phyloP scores from a whole-genome alignment of 1,284 basidiomycete species.

The Athelia sp. region DNA sequence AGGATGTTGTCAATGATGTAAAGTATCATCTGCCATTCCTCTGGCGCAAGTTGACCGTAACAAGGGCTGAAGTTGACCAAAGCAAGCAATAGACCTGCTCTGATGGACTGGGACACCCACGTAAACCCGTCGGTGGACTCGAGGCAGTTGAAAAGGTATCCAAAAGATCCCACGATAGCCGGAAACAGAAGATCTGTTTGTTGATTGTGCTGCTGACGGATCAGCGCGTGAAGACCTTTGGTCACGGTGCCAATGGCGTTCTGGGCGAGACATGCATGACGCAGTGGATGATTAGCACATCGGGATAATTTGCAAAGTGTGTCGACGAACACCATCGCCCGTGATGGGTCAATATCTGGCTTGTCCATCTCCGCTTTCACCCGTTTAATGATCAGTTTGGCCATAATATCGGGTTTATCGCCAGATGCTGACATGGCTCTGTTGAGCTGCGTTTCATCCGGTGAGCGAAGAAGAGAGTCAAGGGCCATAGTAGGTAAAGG shows the following conservation, averaged over 20 bases:
- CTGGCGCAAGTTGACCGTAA: conserved; percentile 19
- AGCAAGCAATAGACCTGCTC: conserved; percentile 28
- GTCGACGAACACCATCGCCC: conserved; percentile 22
- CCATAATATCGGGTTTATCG: conserved; percentile 21
- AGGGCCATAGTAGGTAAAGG: conserved; percentile 25
- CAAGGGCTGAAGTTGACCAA: conserved; percentile 24
- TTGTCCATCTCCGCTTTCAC: conserved; percentile 18
- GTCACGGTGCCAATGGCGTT: conserved; percentile 26
- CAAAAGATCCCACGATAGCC: conserved; percentile 25
- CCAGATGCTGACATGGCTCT: conserved; percentile 22
- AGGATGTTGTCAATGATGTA: conserved; percentile 23
- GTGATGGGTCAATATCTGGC: conserved; percentile 12
- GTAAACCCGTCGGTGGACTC: conserved; percentile 33
- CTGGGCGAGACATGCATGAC: conserved; percentile 25
- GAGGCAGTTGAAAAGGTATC: conserved; percentile 28
- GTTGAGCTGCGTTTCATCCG: conserved; percentile 17
- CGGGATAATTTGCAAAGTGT: conserved; percentile 27
- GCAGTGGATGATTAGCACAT: conserved; percentile 21
- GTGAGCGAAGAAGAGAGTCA: conserved; percentile 23
- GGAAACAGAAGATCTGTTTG: conserved; percentile 15
- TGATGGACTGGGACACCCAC: conserved; percentile 28
- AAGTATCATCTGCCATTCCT: conserved; percentile 25
- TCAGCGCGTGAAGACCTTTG: conserved; percentile 22
- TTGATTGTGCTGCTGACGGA: conserved; percentile 16
- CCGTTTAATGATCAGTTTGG: conserved; percentile 23